Conservation (phyloP, 2,329 filamentous ascomycete species). For the Diaporthe caulivora region DNA sequence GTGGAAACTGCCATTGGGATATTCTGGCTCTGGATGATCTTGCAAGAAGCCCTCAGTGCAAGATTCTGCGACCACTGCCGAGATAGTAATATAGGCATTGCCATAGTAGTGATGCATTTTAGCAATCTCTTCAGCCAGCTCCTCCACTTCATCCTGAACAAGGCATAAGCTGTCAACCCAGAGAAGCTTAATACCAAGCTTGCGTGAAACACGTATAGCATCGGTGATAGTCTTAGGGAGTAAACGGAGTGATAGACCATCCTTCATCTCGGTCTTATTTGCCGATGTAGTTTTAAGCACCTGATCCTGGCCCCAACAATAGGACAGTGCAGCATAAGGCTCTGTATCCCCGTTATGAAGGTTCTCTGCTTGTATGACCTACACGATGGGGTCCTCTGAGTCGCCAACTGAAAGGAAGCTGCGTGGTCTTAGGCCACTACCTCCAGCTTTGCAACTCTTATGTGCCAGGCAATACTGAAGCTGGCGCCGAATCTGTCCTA, state of each 20-base stretch:
- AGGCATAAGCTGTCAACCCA: conserved; percentile 1
- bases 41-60: not conserved
- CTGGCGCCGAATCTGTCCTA: not conserved
- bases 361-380: not conserved
- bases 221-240: not conserved
- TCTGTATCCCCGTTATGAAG: not conserved
- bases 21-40: not conserved
- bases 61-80: not conserved
- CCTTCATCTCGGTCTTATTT: not conserved
- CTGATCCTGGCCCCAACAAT: not conserved
- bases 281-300: not conserved
- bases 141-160: not conserved
- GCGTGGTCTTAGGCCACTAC: not conserved
- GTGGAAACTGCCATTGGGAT: not conserved
- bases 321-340: not conserved
- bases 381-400: not conserved
- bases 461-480: not conserved
- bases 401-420: not conserved
- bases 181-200: not conserved
- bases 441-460: not conserved
- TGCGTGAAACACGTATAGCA: not conserved
- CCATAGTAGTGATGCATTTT: not conserved
- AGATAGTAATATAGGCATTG: not conserved
- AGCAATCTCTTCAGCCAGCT: not conserved
- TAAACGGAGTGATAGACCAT: not conserved